Conservation (phyloP, 768 basidiomycete species). For the Mycena pura region DNA sequence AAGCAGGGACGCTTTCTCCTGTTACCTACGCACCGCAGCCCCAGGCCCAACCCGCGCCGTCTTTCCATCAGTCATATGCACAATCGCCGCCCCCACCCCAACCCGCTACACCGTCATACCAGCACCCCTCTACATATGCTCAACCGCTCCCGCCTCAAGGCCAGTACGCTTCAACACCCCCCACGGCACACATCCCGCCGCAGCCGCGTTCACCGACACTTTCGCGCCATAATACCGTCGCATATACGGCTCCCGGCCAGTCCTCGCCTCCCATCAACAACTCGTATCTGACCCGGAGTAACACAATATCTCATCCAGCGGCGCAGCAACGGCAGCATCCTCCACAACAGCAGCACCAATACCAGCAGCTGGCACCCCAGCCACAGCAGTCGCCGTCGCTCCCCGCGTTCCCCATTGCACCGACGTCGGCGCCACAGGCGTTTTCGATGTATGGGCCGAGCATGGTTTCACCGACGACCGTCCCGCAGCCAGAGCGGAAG, state of each 20-base stretch:
- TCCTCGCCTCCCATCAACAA: conserved; percentile 19
- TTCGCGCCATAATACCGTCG: conserved; percentile 37
- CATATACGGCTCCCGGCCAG: conserved; percentile 6
- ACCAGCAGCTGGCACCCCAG: conserved; percentile 34
- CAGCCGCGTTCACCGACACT: conserved; percentile 20
- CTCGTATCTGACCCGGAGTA: conserved; percentile 22
- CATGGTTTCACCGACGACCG: conserved; percentile 46
- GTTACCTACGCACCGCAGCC: conserved; percentile 33
- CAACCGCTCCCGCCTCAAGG: conserved; percentile 35
- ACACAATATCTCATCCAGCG: conserved; percentile 24
- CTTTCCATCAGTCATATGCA: conserved; percentile 28
- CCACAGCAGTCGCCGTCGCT: conserved; percentile 44
- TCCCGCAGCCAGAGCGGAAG: conserved; percentile 71
- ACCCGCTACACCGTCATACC: conserved; percentile 27
- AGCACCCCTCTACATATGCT: conserved; percentile 28
- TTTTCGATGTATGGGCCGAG: conserved; percentile 53
- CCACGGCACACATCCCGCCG: conserved; percentile 11
- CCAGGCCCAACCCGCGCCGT: conserved; percentile 26
- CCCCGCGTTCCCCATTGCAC: conserved; percentile 70
- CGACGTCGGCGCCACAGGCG: conserved; percentile 62
- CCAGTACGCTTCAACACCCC: conserved; percentile 22
- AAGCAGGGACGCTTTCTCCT: conserved; percentile 32
- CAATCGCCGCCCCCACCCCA: too few relatives aligned
- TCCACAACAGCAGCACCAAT: conserved; percentile 26
- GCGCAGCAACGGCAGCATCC: conserved; percentile 23